Base-by-base conservation (phyloP, 345 rosid genomes). In the Viola odorata region DNA sequence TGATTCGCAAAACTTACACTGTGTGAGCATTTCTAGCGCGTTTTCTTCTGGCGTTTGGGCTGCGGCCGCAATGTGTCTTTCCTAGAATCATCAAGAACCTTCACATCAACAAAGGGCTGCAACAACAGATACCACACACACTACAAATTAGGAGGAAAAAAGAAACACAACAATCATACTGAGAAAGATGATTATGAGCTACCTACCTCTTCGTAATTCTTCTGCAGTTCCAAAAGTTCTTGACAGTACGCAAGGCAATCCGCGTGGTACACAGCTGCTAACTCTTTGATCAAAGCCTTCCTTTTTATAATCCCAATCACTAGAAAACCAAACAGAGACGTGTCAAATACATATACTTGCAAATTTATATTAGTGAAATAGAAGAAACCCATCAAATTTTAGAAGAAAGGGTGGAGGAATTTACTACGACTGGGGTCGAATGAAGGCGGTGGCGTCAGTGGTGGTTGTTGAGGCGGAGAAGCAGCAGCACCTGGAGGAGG, bases 271-370 rank as follows among this genome's bases (percentile, higher is more conserved):
- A 84, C 88, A 12, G 92, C 91, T 5, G 97, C 97, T 70, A 94
- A 71, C 50, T 90, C 91, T 69, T 90, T 90, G 66, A 94, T 81
- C 87, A 94, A 81, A 37, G 91, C 96, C 58, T 88, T 94, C 76
- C 99, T 86, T 64, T 86, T 90, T 61, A 90, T 94, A 72, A 92
- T 87, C 50, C 99, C 99, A 59, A 90, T 88, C 96, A 86, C 99
- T 94, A 10, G 11, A 14, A 23, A 23, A 23, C 32, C 32, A 23
- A 23, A 23, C 32, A 23, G 32, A 23, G 2, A 23, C 32, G 32
- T 0, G 1, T 23, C 32, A 23, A 23, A 23, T 23, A 23, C 32
- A 23, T n/a, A n/a, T n/a, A n/a, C n/a, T n/a, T n/a, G n/a, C n/a
- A n/a, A n/a, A n/a, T 23, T 23, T 23, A 23, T 2, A 23, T 23